phyloP scores from a whole-genome alignment of 179 eudicot species.

The Silene coronaria region DNA sequence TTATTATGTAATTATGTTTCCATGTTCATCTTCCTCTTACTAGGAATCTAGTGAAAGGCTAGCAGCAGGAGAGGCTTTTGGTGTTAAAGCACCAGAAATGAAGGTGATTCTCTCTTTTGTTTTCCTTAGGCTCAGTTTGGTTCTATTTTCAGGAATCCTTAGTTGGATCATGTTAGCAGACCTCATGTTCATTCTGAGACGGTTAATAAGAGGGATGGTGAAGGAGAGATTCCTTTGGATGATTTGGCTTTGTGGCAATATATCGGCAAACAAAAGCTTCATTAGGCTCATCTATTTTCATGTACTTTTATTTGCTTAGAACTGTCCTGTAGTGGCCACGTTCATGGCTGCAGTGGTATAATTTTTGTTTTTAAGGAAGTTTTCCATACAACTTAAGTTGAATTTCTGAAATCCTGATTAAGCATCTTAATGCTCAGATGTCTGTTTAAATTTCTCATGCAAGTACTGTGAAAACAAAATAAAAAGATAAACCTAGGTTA shows the following conservation, averaged over 20 bases:
- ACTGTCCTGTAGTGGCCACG: too few relatives aligned
- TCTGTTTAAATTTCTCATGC: too few relatives aligned
- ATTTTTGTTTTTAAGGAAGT: too few relatives aligned
- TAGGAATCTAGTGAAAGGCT: constrained; percentile 91
- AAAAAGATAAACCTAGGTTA: too few relatives aligned
- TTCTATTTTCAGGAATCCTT: not conserved
- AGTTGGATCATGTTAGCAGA: not conserved
- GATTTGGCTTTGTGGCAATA: not conserved
- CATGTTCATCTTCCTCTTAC: not conserved
- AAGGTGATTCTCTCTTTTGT: constrained; percentile 41
- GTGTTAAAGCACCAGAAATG: constrained; percentile 74
- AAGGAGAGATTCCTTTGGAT: not conserved
- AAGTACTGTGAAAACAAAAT: too few relatives aligned
- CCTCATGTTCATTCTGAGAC: not conserved
- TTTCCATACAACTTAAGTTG: too few relatives aligned
- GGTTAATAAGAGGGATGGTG: not conserved
- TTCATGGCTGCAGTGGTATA: too few relatives aligned
- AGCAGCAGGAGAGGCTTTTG: constrained; percentile 97
- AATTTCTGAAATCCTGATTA: too few relatives aligned
- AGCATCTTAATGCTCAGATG: too few relatives aligned
- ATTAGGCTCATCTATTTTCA: too few relatives aligned
- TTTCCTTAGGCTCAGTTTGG: not conserved
- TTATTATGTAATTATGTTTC: constrained; percentile 8
- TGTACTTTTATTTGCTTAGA: too few relatives aligned
- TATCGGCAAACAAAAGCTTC: too few relatives aligned